Percentiles rank a stretch among this genome's conserved stretches.
Evolutionary conservation across 2,329 filamentous ascomycete genomes (phyloP).

Genomic region (Aspergillus pseudonomiae): DNA sequence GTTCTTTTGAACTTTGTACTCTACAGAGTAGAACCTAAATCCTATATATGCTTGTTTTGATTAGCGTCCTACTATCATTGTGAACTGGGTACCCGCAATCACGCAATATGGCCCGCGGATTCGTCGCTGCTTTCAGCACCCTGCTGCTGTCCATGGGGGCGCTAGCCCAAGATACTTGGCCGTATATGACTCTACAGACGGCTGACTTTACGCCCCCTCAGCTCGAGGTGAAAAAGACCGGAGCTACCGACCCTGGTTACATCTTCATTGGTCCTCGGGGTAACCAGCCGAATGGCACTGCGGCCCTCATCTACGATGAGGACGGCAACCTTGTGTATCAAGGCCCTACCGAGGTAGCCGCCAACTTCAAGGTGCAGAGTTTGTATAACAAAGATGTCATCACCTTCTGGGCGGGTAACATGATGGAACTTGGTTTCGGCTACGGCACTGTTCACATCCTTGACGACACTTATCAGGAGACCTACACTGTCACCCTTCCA

Average conservation of each 20-base stretch:
- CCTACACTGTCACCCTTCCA: conserved; percentile 34
- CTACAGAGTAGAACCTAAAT: neutral
- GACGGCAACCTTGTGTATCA: conserved; percentile 40
- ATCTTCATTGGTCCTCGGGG: conserved; percentile 39
- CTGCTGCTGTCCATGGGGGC: conserved; percentile 21
- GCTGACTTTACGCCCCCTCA: conserved; percentile 28
- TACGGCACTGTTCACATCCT: conserved; percentile 37
- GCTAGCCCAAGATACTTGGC: conserved; percentile 22
- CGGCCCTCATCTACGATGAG: conserved; percentile 42
- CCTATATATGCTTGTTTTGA: neutral
- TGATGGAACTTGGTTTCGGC: conserved; percentile 31
- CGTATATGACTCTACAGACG: conserved; percentile 21
- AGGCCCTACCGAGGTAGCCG: conserved; percentile 34
- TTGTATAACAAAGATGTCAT: conserved; percentile 38
- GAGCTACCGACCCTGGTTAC: conserved; percentile 35
- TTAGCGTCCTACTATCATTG: neutral
- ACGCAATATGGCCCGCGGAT: conserved; percentile 14
- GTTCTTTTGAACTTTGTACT: neutral
- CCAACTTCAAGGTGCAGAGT: conserved; percentile 39
- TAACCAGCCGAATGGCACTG: conserved; percentile 28
- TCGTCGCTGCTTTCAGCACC: conserved; percentile 16
- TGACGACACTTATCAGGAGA: conserved; percentile 37
- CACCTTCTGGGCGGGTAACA: conserved; percentile 40
- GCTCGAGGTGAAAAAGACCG: conserved; percentile 35
- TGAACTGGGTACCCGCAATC: neutral